Evolutionary conservation across 1,139 yeast species (phyloP), one percentile per base, ranked within the genome.

Genomic region (Hyphopichia burtonii): DNA sequence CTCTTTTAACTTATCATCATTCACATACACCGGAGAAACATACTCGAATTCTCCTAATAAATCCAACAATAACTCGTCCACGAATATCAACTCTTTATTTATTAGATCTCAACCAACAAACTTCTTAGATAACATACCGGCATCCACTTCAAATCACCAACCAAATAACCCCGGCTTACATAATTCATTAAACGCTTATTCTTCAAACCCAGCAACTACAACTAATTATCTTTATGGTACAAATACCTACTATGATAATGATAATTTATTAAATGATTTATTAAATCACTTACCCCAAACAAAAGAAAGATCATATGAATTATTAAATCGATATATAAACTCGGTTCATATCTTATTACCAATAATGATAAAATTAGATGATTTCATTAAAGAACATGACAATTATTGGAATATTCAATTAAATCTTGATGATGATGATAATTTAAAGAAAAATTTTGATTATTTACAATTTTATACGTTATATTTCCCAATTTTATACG

Each of bases 321-420:
- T 80, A 36, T 63, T 78, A 4, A 67, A 69, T 35, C 63, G 79
- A 19, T 80, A 76, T 48, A 56, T 74, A 17, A 70, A 67, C 39
- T 76, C 81, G 2, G 79, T 80, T 20, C 83, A 79, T 51, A 73
- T 80, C 4, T 56, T 80, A 15, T 54, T 80, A 17, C 86, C 86
- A 0, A 60, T 80, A 2, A 50, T 80, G 40, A 63, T 68, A 23
- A 71, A 69, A 41, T 48, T 71, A 36, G 68, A 68, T 34, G 75
- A 68, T 25, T 79, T 79, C 45, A 45, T 70, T 8, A 52, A 52
- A 32, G 76, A 76, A 44, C 83, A 78, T 51, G 76, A 75, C 23
- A 63, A 59, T 27, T 80, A 70, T 48, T 80, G 85, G 85, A 63
- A 63, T 12, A 33, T 20, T 23, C 18, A 25, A 11, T 17, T 7